These are phyloP conservation scores for Aspergillus sp. DNA, from an alignment of 2,329 filamentous ascomycete genomes.

Conservation along the genomic window DNA sequence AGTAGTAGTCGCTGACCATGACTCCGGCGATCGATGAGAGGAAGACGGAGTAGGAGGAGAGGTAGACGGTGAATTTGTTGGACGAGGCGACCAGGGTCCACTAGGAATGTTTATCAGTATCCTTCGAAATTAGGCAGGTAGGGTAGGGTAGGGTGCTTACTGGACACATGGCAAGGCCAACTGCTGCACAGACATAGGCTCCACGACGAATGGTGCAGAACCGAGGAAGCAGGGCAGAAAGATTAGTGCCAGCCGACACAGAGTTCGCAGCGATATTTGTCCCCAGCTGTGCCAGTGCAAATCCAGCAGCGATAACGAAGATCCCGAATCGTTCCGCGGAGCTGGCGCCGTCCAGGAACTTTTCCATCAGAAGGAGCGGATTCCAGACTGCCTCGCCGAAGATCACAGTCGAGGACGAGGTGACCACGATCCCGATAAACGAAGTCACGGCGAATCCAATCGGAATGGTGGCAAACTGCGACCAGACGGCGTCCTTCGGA, in stretches of 20 bases:
- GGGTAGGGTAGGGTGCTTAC: no score
- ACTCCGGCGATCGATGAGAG: no score
- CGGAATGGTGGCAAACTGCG: conserved; percentile 8
- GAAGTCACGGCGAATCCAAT: conserved; percentile 12
- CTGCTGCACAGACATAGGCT: conserved; percentile 8
- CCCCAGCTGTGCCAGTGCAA: conserved; percentile 9
- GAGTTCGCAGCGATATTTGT: conserved; percentile 14
- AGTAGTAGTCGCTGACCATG: no score
- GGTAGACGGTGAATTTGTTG: no score
- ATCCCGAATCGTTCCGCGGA: conserved; percentile 15
- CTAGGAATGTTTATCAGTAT: no score
- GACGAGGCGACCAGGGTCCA: no score
- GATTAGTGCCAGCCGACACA: conserved; percentile 11
- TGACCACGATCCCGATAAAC: conserved; percentile 13
- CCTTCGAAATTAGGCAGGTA: no score
- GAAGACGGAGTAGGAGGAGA: no score
- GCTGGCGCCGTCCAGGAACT: conserved; percentile 3
- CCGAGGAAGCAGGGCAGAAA: conserved; percentile 3
- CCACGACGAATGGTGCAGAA: conserved; percentile 8
- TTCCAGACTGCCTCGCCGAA: conserved; percentile 14
- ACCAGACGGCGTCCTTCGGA: conserved; percentile 8
- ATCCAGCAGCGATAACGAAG: conserved; percentile 12
- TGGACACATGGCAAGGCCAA: no score
- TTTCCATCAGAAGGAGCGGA: conserved; percentile 8
- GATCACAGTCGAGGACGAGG: conserved; percentile 11